Conservation (phyloP, 306 rosid genomes). For the Morella rubra region DNA sequence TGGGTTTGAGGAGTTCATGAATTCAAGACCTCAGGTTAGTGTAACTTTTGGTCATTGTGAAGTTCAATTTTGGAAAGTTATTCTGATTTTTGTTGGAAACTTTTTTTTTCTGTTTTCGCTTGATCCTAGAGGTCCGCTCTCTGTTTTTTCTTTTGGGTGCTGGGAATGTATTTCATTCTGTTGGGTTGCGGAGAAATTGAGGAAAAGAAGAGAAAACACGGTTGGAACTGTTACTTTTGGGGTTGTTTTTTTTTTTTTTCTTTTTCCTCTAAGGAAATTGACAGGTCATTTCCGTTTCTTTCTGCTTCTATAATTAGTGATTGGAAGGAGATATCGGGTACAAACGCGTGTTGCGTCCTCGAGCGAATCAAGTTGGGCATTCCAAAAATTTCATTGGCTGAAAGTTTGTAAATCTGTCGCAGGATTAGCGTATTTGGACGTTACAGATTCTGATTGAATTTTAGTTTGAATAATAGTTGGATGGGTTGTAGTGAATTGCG, state of each 20-base stretch:
- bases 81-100: neutral
- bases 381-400: neutral
- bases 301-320: neutral
- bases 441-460: no score
- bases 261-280: neutral
- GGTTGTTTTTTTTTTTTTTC: neutral
- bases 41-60: neutral
- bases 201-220: neutral
- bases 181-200: slow-evolving; percentile 17
- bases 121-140: neutral
- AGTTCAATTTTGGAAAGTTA: neutral
- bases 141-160: neutral
- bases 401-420: neutral
- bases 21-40: slow-evolving; percentile 30
- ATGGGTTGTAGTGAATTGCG: neutral
- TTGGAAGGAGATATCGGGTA: neutral
- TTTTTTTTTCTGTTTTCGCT: neutral
- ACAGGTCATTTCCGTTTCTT: neutral
- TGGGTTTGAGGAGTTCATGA: slow-evolving; percentile 21
- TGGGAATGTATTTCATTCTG: slow-evolving; percentile 2
- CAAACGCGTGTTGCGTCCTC: neutral
- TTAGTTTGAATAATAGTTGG: slow-evolving; percentile 6
- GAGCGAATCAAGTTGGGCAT: neutral
- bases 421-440: neutral
- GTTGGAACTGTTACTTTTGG: neutral